These are phyloP conservation scores for Dendrobium chrysotoxum DNA, from an alignment of 106 monocot species.

Conservation along the genomic window DNA sequence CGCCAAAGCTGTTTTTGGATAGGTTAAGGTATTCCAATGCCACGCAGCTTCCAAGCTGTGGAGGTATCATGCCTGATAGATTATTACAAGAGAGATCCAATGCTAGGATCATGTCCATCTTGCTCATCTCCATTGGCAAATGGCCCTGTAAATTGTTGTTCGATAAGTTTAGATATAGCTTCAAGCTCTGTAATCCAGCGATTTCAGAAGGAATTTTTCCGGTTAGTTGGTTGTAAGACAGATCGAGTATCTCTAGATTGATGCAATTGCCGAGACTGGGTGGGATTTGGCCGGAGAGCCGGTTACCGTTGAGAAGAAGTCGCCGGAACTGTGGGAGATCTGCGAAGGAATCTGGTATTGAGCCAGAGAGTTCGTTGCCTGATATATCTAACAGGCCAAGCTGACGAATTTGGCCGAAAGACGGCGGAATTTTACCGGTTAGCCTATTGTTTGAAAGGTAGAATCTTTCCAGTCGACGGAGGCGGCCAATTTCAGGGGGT, in stretches of 20 bases:
- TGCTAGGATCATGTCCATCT: slow-evolving; percentile 70
- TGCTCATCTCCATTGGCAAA: slow-evolving; percentile 57
- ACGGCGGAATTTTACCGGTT: slow-evolving; percentile 51
- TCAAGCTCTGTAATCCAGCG: slow-evolving; percentile 28
- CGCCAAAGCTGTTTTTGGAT: slow-evolving; percentile 48
- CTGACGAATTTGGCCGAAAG: slow-evolving; percentile 39
- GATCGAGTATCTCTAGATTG: slow-evolving; percentile 69
- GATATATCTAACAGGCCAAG: slow-evolving; percentile 70
- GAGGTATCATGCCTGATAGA: slow-evolving; percentile 54
- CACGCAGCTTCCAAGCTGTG: slow-evolving; percentile 69
- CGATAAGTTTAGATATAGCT: slow-evolving; percentile 71
- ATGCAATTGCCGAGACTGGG: slow-evolving; percentile 47
- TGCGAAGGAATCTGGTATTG: slow-evolving; percentile 48
- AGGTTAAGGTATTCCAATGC: slow-evolving; percentile 81
- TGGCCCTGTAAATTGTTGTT: slow-evolving; percentile 51
- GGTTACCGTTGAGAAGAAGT: slow-evolving; percentile 59
- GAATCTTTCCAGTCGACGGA: slow-evolving; percentile 44
- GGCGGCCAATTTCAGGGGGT: slow-evolving; percentile 44
- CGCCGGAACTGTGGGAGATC: slow-evolving; percentile 49
- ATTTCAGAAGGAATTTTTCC: slow-evolving; percentile 52
- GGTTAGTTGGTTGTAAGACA: slow-evolving; percentile 60
- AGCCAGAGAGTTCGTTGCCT: slow-evolving; percentile 44
- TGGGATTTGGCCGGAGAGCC: slow-evolving; percentile 55
- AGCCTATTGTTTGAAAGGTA: slow-evolving; percentile 62
- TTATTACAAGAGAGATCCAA: slow-evolving; percentile 73